These are phyloP conservation scores for Trametopsis cervina DNA, from an alignment of 768 basidiomycete genomes.

Conservation along the genomic window DNA sequence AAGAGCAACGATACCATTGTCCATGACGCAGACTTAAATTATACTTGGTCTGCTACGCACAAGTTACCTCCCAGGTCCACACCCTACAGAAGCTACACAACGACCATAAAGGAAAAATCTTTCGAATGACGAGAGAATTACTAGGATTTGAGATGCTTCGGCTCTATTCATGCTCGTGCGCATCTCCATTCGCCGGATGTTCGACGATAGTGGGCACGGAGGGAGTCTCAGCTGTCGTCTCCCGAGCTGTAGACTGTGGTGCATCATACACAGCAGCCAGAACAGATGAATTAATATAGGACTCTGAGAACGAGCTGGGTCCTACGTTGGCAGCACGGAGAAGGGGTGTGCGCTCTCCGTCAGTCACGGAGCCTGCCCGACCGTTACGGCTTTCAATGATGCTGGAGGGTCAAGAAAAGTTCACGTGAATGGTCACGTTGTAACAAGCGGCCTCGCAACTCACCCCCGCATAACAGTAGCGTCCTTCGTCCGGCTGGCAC, in stretches of 20 bases:
- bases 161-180: too few species aligned
- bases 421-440: too few species aligned
- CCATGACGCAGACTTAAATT: too few species aligned
- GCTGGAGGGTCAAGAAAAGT: slow-evolving; percentile 6
- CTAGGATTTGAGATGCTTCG: too few species aligned
- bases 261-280: background rate
- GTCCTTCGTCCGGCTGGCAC: slow-evolving; percentile 65
- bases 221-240: background rate
- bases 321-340: background rate
- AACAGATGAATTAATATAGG: background rate
- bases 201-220: background rate
- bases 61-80: too few species aligned
- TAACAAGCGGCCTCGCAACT: slow-evolving; percentile 18
- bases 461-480: slow-evolving; percentile 77
- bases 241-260: background rate
- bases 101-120: too few species aligned
- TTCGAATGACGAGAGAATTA: too few species aligned
- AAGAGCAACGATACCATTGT: too few species aligned
- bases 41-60: too few species aligned
- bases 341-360: slow-evolving; percentile 19
- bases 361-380: slow-evolving; percentile 15
- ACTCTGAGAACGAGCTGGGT: background rate
- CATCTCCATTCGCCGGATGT: background rate
- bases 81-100: too few species aligned
- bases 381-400: slow-evolving; percentile 21